Conservation (phyloP, 78 protist species). For the Neovahlkampfia damariscottae region DNA sequence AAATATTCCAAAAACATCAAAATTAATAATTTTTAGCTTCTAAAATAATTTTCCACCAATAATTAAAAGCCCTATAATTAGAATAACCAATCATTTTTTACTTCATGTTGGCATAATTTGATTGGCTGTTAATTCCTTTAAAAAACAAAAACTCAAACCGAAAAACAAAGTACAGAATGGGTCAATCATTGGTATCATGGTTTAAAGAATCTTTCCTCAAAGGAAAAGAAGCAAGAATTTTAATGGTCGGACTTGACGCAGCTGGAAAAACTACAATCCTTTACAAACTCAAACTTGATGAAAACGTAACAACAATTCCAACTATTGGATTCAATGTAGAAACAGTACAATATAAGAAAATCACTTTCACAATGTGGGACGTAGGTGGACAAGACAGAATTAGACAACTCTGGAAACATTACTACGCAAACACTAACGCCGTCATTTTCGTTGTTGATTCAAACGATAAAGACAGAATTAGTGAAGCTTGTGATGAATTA, state of each 20-base stretch:
- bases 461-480: constrained; percentile 77
- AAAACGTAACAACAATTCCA: constrained; percentile 42
- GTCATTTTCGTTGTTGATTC: constrained; percentile 91
- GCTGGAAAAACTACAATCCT: constrained; percentile 32
- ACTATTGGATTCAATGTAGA: constrained; percentile 87
- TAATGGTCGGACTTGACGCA: constrained; percentile 91
- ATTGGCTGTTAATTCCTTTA: no score
- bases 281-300: constrained; percentile 29
- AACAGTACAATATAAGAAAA: constrained; percentile 77
- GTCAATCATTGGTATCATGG: no score
- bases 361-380: constrained; percentile 85
- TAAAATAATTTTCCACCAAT: no score
- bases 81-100: no score
- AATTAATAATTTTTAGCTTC: no score
- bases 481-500: constrained; percentile 72
- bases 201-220: constrained; percentile 48
- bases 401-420: constrained; percentile 80
- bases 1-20: no score
- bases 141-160: no score
- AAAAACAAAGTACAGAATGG: no score
- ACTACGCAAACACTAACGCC: constrained; percentile 77
- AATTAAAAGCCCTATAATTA: no score
- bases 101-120: no score
- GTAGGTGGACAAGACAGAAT: constrained; percentile 94
- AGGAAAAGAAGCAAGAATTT: constrained; percentile 80